Base-by-base conservation (phyloP, 768 basidiomycete genomes). In the Hortiboletus flavorubellus region DNA sequence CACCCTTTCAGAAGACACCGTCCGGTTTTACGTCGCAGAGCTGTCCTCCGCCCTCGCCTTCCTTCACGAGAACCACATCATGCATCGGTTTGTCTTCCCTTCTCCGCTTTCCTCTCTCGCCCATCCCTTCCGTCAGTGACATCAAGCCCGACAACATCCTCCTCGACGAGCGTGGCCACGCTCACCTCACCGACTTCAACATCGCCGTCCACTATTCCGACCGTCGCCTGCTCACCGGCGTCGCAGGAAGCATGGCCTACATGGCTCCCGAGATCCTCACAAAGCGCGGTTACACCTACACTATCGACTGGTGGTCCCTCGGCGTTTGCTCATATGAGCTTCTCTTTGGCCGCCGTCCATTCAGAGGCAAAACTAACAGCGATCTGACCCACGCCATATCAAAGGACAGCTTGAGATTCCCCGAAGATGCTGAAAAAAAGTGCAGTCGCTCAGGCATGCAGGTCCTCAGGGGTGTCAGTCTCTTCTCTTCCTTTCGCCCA, bases 191-290 rank as follows among this genome's bases (percentile, higher is more conserved):
- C 0, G 96, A 99, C 70, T 97, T 99, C 74, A 99, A 99, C 70
- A 99, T 99, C 55, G 96, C 96, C 15, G 93, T 98, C 8, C 96
- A 99, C 71, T 98, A 91, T 68, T 85, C 87, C 5, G 93, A 97
- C 54, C 81, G 91, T 53, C 82, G 88, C 54, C 74, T 93, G 34
- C 72, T 89, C 26, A 94, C 90, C 12, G 93, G 94, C 23, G 90
- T 99, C 0, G 96, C 96, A 23, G 96, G 96, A 9, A 96, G 93
- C 49, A 96, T 98, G 95, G 96, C 96, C 3, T 99, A 99, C 70
- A 99, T 99, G 96, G 95, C 89, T 40, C 88, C 87, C 3, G 86
- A 89, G 68, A 96, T 99, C 44, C 77, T 99, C 40, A 78, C 85
- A 43, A 97, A 97, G 72, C 86, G 91, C 57, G 96, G 96, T 15